These are phyloP conservation scores for Massospora cicadina DNA, from an alignment of 371 early-diverging fungal genomes.

Conservation along the genomic window DNA sequence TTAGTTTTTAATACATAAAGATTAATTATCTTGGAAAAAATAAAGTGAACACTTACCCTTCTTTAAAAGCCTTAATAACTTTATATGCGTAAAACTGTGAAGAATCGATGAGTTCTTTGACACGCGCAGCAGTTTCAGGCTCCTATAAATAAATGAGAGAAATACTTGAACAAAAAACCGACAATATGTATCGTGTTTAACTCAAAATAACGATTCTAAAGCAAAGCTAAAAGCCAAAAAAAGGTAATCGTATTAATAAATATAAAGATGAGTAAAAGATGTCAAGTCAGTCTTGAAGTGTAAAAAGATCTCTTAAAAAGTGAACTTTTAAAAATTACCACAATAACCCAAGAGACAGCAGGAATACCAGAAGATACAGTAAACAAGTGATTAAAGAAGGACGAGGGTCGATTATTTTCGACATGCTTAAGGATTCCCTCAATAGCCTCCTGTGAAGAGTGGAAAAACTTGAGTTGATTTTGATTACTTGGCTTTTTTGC, in stretches of 20 bases:
- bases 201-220: too few species aligned
- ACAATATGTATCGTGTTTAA: too few species aligned
- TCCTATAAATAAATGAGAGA: too few species aligned
- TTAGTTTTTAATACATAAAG: not conserved
- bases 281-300: not conserved
- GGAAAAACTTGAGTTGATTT: conserved; percentile 36
- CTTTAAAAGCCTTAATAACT: conserved; percentile 75
- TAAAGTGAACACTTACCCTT: conserved; percentile 42
- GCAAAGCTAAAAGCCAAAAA: not conserved
- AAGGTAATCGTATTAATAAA: not conserved
- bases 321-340: conserved; percentile 49
- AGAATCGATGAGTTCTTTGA: conserved; percentile 77
- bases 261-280: conserved; percentile 1
- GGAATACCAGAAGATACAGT: conserved; percentile 75
- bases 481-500: conserved; percentile 57
- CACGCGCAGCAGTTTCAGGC: conserved; percentile 69
- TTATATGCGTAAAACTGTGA: conserved; percentile 84
- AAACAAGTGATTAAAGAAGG: conserved; percentile 60
- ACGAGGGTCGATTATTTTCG: conserved; percentile 56
- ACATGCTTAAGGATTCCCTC: conserved; percentile 38
- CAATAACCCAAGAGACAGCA: conserved; percentile 84
- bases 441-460: conserved; percentile 52
- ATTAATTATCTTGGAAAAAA: too few species aligned
- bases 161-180: too few species aligned
- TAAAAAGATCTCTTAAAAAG: not conserved